Percentiles rank a stretch among this genome's conserved stretches.
Evolutionary conservation across 345 rosid species (phyloP).

Genomic region (Ricinus communis): DNA sequence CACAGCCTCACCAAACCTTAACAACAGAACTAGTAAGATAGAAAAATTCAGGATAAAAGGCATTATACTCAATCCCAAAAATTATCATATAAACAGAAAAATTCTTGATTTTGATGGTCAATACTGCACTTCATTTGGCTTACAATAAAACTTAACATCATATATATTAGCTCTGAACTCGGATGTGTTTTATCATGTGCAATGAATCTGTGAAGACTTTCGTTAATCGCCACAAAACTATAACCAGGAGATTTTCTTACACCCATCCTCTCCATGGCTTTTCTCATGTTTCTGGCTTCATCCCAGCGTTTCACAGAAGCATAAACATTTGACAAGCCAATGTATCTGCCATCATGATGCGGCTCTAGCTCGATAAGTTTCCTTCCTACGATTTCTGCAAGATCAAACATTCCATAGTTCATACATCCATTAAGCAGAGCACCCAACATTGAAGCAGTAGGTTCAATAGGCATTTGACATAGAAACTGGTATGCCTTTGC

Average conservation of each 20-base stretch:
- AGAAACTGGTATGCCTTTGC: conserved; percentile 59
- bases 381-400: conserved; percentile 70
- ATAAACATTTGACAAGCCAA: conserved; percentile 66
- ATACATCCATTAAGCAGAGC: conserved; percentile 74
- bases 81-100: background rate
- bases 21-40: too few species aligned
- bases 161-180: conserved; percentile 36
- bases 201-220: conserved; percentile 54
- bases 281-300: conserved; percentile 58
- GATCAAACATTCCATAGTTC: conserved; percentile 57
- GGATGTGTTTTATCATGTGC: conserved; percentile 65
- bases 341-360: conserved; percentile 66
- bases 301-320: conserved; percentile 56
- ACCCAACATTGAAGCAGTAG: conserved; percentile 72
- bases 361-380: conserved; percentile 75
- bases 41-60: too few species aligned
- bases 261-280: conserved; percentile 79
- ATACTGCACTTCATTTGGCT: conserved; percentile 44
- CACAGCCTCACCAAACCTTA: too few species aligned
- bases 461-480: conserved; percentile 51
- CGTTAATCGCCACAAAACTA: conserved; percentile 57
- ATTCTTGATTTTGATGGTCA: conserved; percentile 24
- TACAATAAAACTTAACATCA: conserved; percentile 37
- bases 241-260: conserved; percentile 73
- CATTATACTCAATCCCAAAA: background rate